Percentiles rank a stretch among this genome's conserved stretches.
Conservation (phyloP, 768 basidiomycete genomes). For the Leccinum ochraceum region DNA sequence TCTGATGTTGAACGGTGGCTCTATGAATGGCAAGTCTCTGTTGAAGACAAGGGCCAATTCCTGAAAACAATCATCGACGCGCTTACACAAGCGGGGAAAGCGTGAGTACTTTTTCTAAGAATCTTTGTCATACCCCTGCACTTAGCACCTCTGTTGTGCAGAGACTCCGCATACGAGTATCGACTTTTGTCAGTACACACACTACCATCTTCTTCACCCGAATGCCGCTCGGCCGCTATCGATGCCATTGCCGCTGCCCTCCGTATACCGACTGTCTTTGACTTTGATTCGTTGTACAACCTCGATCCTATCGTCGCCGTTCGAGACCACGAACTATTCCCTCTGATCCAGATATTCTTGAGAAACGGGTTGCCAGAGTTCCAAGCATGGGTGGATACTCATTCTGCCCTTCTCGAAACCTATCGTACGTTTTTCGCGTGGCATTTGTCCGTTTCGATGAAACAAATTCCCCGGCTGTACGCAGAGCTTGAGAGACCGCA, state of each 20-base stretch:
- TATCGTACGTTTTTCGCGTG: constrained; percentile 47
- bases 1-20: constrained; percentile 45
- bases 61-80: constrained; percentile 63
- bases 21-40: constrained; percentile 66
- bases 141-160: constrained; percentile 28
- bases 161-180: constrained; percentile 65
- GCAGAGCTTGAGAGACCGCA: constrained; percentile 57
- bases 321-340: constrained; percentile 71
- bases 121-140: background rate
- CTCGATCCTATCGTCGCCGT: constrained; percentile 66
- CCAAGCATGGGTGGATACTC: constrained; percentile 54
- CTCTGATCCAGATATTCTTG: constrained; percentile 76
- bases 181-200: constrained; percentile 60
- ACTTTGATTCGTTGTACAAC: constrained; percentile 80
- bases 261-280: constrained; percentile 65
- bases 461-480: no score
- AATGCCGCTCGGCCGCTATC: constrained; percentile 53
- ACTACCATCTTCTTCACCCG: constrained; percentile 54
- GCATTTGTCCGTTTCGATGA: background rate
- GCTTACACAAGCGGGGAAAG: constrained; percentile 55
- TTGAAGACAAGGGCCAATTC: constrained; percentile 64
- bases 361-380: constrained; percentile 63
- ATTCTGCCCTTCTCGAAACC: constrained; percentile 51
- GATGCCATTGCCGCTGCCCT: constrained; percentile 66
- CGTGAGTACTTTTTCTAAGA: constrained; percentile 45